Percentiles rank a stretch among this genome's conserved stretches.
Conservation (phyloP, 2,329 filamentous ascomycete genomes). For the Xylariaceae sp. region DNA sequence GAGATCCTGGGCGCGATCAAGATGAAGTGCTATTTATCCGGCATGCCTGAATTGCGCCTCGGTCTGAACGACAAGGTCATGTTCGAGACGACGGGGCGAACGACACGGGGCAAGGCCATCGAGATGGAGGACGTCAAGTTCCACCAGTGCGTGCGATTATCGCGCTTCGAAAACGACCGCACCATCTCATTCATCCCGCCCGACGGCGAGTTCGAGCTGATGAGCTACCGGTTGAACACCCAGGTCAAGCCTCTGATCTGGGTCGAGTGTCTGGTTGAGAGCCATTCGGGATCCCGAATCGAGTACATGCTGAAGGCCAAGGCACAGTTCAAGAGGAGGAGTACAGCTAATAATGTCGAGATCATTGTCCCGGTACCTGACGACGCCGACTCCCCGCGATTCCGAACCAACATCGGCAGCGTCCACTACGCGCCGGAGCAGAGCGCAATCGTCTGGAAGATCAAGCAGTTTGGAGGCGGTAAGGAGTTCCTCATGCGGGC, state of each 20-base stretch:
- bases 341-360: slow-evolving; percentile 98
- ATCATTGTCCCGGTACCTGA: slow-evolving; percentile 97
- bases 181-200: slow-evolving; percentile 99
- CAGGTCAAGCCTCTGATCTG: slow-evolving; percentile 98
- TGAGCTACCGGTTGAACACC: slow-evolving; percentile 98
- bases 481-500: slow-evolving; percentile 99
- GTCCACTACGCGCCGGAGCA: slow-evolving; percentile 98
- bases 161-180: slow-evolving; percentile 95
- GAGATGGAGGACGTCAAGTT: slow-evolving; percentile 99
- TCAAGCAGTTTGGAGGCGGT: slow-evolving; percentile 98
- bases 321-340: slow-evolving; percentile 96
- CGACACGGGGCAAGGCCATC: slow-evolving; percentile 92
- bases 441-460: slow-evolving; percentile 98
- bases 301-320: slow-evolving; percentile 99
- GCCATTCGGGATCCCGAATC: slow-evolving; percentile 90
- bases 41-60: slow-evolving; percentile 93
- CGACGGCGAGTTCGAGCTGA: slow-evolving; percentile 97
- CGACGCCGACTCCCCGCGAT: slow-evolving; percentile 92
- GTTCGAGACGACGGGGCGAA: slow-evolving; percentile 96
- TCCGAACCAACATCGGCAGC: slow-evolving; percentile 94
- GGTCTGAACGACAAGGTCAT: slow-evolving; percentile 99
- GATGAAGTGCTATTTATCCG: slow-evolving; percentile 99
- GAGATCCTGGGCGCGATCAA: slow-evolving; percentile 97
- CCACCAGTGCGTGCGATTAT: slow-evolving; percentile 95
- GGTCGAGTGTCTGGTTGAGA: slow-evolving; percentile 98